Base-by-base conservation (phyloP, 495 filamentous ascomycete genomes). In the Cladorrhinum samala region DNA sequence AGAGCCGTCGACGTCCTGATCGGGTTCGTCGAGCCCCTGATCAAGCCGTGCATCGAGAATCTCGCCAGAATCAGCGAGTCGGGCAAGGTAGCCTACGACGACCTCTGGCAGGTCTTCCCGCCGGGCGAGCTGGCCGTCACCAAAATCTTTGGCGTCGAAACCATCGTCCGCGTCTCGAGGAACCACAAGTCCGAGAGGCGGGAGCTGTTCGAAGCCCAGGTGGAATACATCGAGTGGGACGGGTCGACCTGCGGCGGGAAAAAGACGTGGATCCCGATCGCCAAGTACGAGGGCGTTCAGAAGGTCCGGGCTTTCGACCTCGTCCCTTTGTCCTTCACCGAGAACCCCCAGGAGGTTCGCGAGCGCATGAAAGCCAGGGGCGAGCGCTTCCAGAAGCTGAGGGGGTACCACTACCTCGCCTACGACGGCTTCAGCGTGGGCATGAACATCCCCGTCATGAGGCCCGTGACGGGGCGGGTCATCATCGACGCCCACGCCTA, bases 161-260 rank as follows among this genome's bases (percentile, higher is more conserved):
- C 40, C 36, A 38, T 56, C 18, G 67, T 11, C 40, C 57, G 60
- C n/a, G 66, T 59, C 37, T 18, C 17, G 42, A 13, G 40, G 48
- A n/a, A 50, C 37, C 24, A 36, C 24, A 49, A 54, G 27, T 2
- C 17, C 16, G 0, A 5, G 11, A 17, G 37, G 16, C 21, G 9
- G 4, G 3, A 36, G 2, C 73, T 54, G 52, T 27, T 9, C n/a
- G n/a, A 1, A 17, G 43, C 76, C n/a, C 36, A 23, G 0, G 55
- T 62, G 30, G 60, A 73, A 30, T 77, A 76, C 47, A 65, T 85
- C 23, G 80, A 84, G 51, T 83, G 73, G 55, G 73, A 85, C 53
- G 83, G 84, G 2, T 64, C 69, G 2, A 59, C 55, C 1, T 81
- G 82, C 47, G 81, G 84, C 2, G 68, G 65, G 5, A 56, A 58